phyloP scores from a whole-genome alignment of 1,139 yeast genomes.

The Scheffersomyces parashehatae region DNA sequence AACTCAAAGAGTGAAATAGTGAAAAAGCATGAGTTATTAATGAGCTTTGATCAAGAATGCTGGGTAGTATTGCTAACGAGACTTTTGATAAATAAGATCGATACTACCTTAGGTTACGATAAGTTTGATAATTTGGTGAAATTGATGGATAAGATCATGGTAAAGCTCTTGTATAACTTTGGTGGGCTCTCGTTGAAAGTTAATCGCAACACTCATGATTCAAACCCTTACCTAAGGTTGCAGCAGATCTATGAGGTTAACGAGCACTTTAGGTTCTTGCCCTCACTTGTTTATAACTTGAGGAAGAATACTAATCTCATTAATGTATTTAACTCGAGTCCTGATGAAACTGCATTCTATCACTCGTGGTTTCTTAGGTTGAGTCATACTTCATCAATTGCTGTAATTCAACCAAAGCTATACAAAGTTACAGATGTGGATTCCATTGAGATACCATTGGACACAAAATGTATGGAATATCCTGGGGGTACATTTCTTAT shows the following conservation, averaged over 20 bases:
- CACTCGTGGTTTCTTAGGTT: constrained; percentile 32
- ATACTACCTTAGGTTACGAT: constrained; percentile 37
- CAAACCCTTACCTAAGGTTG: constrained; percentile 25
- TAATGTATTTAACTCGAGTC: constrained; percentile 41
- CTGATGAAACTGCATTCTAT: constrained; percentile 45
- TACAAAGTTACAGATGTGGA: constrained; percentile 13
- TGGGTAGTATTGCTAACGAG: constrained; percentile 35
- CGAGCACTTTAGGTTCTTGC: constrained; percentile 28
- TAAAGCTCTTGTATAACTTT: constrained; percentile 31
- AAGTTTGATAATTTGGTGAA: constrained; percentile 28
- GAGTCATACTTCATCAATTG: constrained; percentile 16
- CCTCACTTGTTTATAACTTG: constrained; percentile 30
- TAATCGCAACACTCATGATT: constrained; percentile 3
- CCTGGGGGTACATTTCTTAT: constrained; percentile 21
- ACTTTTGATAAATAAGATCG: constrained; percentile 34
- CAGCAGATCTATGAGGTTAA: constrained; percentile 23
- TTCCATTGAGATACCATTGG: constrained; percentile 17
- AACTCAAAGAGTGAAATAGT: constrained; percentile 22
- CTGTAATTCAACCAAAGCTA: constrained; percentile 31
- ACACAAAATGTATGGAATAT: constrained; percentile 16
- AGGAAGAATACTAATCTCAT: constrained; percentile 37
- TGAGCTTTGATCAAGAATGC: constrained; percentile 32
- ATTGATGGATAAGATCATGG: constrained; percentile 27
- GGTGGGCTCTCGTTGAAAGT: constrained; percentile 27
- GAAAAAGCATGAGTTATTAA: constrained; percentile 26